A percentile compares a stretch with the other conserved stretches of the same genome.
phyloP scores from a whole-genome alignment of 2,329 filamentous ascomycete species.

The Gyromitra esculenta region DNA sequence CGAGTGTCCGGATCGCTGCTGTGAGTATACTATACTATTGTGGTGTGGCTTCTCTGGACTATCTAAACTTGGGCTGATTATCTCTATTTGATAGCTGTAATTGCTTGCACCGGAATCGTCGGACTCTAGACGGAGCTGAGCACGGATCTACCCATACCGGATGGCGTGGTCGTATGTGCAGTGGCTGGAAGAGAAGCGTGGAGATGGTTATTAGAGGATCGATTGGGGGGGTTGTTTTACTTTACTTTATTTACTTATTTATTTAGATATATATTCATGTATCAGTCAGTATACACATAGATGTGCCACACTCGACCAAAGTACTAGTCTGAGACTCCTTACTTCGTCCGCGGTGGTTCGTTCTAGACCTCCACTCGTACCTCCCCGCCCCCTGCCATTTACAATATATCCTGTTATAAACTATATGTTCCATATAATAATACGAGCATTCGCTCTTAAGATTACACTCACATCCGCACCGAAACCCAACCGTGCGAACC shows the following conservation, averaged over 20 bases:
- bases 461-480: no score
- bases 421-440: no score
- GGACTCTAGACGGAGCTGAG: slow-evolving; percentile 15
- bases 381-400: no score
- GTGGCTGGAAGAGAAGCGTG: neutral
- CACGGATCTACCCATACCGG: neutral
- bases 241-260: neutral
- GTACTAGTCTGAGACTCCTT: no score
- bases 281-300: no score
- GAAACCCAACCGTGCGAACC: no score
- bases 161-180: neutral
- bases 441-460: no score
- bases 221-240: neutral
- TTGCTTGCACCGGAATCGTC: slow-evolving; percentile 24
- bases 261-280: no score
- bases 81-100: slow-evolving; percentile 10
- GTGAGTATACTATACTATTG: slow-evolving; percentile 10
- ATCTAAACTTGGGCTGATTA: neutral
- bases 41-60: neutral
- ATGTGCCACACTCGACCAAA: no score
- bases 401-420: no score
- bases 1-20: slow-evolving; percentile 40
- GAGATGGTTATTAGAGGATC: neutral
- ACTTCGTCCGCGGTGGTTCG: no score
- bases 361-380: no score